A percentile compares a stretch with the other conserved stretches of the same genome.
Conservation (phyloP, 169 alveolate species). For the Plasmodium billcollinsi region DNA sequence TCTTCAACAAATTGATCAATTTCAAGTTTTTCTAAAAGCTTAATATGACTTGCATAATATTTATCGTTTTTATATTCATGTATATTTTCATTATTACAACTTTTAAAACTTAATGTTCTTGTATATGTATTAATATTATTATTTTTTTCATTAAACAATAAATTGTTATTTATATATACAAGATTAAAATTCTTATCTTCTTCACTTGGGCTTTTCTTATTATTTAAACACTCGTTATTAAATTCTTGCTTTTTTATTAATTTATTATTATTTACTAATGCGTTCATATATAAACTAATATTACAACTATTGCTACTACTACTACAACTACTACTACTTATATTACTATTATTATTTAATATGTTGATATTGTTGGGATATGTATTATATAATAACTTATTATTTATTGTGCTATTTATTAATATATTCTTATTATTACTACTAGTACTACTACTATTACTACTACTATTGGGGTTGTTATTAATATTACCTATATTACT, state of each 20-base stretch:
- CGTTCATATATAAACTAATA: background rate
- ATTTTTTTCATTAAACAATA: background rate
- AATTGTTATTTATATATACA: conserved; percentile 4
- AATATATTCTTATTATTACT: too few relatives aligned
- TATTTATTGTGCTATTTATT: too few relatives aligned
- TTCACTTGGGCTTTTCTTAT: background rate
- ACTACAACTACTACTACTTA: background rate
- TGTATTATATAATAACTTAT: too few relatives aligned
- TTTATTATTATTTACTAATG: background rate
- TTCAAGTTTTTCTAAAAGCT: conserved; percentile 6
- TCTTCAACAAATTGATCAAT: background rate
- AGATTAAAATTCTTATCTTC: conserved; percentile 4
- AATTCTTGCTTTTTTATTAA: conserved; percentile 13
- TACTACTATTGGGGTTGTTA: too few relatives aligned
- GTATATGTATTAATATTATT: background rate
- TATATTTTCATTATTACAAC: background rate
- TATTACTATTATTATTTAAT: background rate
- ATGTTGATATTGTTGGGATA: too few relatives aligned
- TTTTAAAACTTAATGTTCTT: background rate
- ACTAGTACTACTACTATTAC: too few relatives aligned
- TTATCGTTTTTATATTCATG: background rate
- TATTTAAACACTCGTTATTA: conserved; percentile 15
- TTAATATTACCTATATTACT: too few relatives aligned
- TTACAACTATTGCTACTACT: background rate
- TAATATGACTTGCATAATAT: background rate